Base-by-base conservation (phyloP, 192 early-diverging fungal genomes). In the Umbelopsis isabellina region DNA sequence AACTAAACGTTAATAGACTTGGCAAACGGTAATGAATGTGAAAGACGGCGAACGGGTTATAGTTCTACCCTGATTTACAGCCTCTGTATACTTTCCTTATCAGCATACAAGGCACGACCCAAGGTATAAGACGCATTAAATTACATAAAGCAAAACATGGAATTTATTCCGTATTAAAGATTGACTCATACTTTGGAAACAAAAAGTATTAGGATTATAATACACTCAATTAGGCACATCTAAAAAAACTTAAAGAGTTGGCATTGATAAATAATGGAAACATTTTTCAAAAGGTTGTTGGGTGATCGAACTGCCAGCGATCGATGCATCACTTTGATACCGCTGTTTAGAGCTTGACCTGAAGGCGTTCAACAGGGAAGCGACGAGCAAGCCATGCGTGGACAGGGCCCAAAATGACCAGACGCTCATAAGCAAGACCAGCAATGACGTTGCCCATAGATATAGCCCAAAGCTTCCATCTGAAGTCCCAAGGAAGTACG, bases 391-490 rank as follows among this genome's bases (percentile, higher is more conserved):
- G 35, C 70, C 71, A 77, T 25, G 70, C 73, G 41, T 82, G 82
- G 4, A 88, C 78, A 46, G 84, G 80, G 15, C 81, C 82, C 22
- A 86, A 67, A 20, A 84, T 77, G 35, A 86, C 73, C n/a, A 84
- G 47, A 15, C 76, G 73, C 72, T 88, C 85, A 64, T 78, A 86
- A 15, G 72, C 58, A 9, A 84, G 47, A 11, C 72, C 78, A n/a
- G 80, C 67, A n/a, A 76, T 22, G 46, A 84, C 72, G 33, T 86
- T 84, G 46, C 66, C 81, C 12, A 83, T 68, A 67, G 71, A 82
- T 12, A 82, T 67, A 15, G 77, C 85, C 83, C 83, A 90, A 25
- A 92, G 75, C 41, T 79, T 70, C 72, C 77, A 84, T 46, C 90
- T 72, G 74, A 86, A 88, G 46, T 73, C 49, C 9, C 64, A 49